Evolutionary conservation across 129 eudicot species (phyloP).

Genomic region (Centella asiatica): DNA sequence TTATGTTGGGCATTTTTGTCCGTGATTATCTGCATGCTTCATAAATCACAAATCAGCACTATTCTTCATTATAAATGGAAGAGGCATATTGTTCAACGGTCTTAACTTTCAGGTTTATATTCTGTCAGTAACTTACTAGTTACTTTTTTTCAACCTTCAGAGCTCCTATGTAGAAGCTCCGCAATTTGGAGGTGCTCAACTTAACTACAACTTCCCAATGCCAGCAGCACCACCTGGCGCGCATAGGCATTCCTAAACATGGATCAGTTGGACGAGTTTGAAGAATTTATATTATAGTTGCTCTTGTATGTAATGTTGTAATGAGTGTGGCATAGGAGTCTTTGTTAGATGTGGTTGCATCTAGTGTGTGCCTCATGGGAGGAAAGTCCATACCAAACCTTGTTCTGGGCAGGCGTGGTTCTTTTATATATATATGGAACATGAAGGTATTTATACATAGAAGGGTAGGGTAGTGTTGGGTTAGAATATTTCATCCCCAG

Average conservation of each 20-base stretch:
- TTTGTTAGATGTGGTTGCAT: slow-evolving; percentile 7
- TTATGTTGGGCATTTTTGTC: neutral
- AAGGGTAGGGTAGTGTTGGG: neutral
- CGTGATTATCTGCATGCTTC: neutral
- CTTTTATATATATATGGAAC: neutral
- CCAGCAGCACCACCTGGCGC: slow-evolving; percentile 96
- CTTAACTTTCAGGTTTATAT: neutral
- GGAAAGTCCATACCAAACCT: slow-evolving; percentile 3
- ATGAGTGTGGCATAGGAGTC: slow-evolving; percentile 16
- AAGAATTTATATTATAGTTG: slow-evolving; percentile 1
- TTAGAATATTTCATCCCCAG: neutral
- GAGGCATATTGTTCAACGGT: neutral
- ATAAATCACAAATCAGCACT: too few species aligned
- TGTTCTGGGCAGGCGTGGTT: neutral
- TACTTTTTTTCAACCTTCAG: slow-evolving; percentile 26
- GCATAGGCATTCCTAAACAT: slow-evolving; percentile 41
- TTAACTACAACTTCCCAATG: slow-evolving; percentile 48
- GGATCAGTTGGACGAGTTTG: slow-evolving; percentile 7
- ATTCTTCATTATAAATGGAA: neutral
- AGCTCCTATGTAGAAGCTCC: slow-evolving; percentile 98
- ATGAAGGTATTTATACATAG: neutral
- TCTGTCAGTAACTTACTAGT: neutral
- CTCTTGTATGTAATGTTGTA: slow-evolving; percentile 13
- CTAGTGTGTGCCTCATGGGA: neutral
- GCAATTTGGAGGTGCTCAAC: slow-evolving; percentile 44